These are phyloP conservation scores for Barnettozyma hawaiiensis DNA, from an alignment of 1,139 yeast genomes.

Conservation along the genomic window DNA sequence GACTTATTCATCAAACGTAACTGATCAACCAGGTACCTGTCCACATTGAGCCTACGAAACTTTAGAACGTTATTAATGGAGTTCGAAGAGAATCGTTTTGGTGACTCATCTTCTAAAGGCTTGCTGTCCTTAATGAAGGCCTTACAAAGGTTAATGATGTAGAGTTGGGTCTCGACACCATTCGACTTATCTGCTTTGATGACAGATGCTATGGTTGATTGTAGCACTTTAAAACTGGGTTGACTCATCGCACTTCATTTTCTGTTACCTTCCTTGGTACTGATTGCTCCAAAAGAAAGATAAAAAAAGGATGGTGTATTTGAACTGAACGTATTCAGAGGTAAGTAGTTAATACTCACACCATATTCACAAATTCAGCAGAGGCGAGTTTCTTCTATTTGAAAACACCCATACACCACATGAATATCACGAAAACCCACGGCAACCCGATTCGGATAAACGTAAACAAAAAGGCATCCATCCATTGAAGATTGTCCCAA, in stretches of 20 bases:
- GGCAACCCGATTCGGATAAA: slow-evolving; percentile 5
- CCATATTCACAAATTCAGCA: no score
- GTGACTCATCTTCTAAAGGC: background rate
- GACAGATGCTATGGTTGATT: slow-evolving; percentile 2
- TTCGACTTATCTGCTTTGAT: background rate
- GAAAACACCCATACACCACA: background rate
- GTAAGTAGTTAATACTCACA: no score
- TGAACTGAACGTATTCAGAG: no score
- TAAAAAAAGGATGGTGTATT: no score
- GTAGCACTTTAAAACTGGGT: background rate
- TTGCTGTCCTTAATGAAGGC: background rate
- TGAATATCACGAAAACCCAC: background rate
- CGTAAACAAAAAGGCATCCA: slow-evolving; percentile 5
- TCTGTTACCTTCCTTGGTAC: background rate
- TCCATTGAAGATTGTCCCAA: no score
- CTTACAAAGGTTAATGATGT: slow-evolving; percentile 5
- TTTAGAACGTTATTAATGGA: slow-evolving; percentile 2
- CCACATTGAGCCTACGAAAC: background rate
- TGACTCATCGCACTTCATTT: slow-evolving; percentile 2
- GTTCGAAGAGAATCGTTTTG: background rate
- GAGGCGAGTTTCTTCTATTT: no score
- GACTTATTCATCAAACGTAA: background rate
- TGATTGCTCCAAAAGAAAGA: no score
- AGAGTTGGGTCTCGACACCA: slow-evolving; percentile 2
- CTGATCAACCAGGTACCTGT: slow-evolving; percentile 2